phyloP scores from a whole-genome alignment of 1,284 basidiomycete genomes.

The Gymnopus androsaceus region DNA sequence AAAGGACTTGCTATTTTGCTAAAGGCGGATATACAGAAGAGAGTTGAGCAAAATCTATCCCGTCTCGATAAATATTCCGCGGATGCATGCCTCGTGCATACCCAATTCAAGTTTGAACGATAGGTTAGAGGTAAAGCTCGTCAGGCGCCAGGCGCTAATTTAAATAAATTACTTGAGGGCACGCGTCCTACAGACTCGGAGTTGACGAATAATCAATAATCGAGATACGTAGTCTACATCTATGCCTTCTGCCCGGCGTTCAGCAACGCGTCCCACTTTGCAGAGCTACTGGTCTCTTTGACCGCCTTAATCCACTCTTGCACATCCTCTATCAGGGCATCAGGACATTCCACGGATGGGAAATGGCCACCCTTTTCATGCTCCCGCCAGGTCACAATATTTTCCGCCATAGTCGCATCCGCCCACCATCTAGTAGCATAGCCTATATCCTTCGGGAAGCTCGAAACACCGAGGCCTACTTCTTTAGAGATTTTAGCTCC shows the following conservation, averaged over 20 bases:
- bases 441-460: conserved; percentile 24
- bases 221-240: too few species aligned
- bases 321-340: conserved; percentile 11
- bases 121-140: too few species aligned
- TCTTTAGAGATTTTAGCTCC: conserved; percentile 17
- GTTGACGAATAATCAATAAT: too few species aligned
- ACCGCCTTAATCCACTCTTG: conserved; percentile 13
- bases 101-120: too few species aligned
- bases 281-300: conserved; percentile 4
- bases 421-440: conserved; percentile 35
- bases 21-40: conserved; percentile 62
- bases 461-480: conserved; percentile 25
- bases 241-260: conserved; percentile 7
- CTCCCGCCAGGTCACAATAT: conserved; percentile 33
- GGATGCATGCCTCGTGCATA: too few species aligned
- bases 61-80: conserved; percentile 56
- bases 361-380: conserved; percentile 23
- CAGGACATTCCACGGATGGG: conserved; percentile 15
- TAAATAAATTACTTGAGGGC: background rate
- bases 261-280: conserved; percentile 12
- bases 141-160: too few species aligned
- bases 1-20: conserved; percentile 54
- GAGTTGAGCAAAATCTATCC: conserved; percentile 67
- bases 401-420: conserved; percentile 27
- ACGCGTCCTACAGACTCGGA: too few species aligned